These are phyloP conservation scores for Wickerhamiella hasegawae DNA, from an alignment of 805 yeast genomes.

Conservation along the genomic window DNA sequence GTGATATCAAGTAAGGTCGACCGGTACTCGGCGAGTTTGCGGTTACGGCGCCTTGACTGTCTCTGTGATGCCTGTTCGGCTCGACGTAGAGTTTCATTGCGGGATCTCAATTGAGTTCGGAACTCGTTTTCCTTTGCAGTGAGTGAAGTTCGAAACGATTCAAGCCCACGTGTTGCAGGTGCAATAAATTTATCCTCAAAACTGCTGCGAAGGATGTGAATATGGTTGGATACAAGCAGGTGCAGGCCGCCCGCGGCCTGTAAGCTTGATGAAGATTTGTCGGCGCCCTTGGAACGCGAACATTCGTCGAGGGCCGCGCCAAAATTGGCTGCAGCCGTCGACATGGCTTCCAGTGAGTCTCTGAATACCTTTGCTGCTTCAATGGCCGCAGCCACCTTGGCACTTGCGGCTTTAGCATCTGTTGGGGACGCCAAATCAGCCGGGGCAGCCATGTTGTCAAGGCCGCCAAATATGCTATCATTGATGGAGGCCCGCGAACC, in stretches of 20 bases:
- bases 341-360: constrained; percentile 29
- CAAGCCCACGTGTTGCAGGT: constrained; percentile 34
- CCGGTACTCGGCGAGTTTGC: constrained; percentile 55
- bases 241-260: constrained; percentile 64
- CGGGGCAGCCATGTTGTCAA: constrained; percentile 9
- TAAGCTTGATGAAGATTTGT: constrained; percentile 43
- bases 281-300: constrained; percentile 48
- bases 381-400: constrained; percentile 27
- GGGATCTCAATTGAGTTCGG: constrained; percentile 34
- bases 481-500: constrained; percentile 3
- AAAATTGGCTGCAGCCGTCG: constrained; percentile 52
- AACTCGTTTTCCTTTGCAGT: constrained; percentile 36
- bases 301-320: constrained; percentile 54
- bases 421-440: constrained; percentile 4
- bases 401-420: constrained; percentile 1
- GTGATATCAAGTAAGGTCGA: constrained; percentile 52
- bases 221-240: constrained; percentile 60
- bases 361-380: constrained; percentile 32
- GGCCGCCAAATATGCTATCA: constrained; percentile 10
- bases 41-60: constrained; percentile 40
- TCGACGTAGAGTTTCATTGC: constrained; percentile 35
- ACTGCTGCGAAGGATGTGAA: constrained; percentile 47
- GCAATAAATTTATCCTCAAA: constrained; percentile 38
- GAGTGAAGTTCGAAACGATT: constrained; percentile 29
- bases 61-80: constrained; percentile 48